Conservation (phyloP, 805 yeast species). For the Spathaspora passalidarum region DNA sequence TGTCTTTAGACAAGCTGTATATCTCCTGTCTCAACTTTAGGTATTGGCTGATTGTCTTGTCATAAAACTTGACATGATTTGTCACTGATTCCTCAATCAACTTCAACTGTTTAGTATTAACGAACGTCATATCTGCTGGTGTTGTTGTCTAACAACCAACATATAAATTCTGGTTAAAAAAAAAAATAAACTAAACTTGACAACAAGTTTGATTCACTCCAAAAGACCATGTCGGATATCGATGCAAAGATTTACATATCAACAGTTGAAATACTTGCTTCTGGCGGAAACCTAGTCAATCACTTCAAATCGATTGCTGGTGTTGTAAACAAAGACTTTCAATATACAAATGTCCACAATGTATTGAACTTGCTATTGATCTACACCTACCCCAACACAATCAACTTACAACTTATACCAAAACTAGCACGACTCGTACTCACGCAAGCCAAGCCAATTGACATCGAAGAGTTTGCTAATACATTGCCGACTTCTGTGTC, state of each 20-base stretch:
- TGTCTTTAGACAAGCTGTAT: constrained; percentile 6
- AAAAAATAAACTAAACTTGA: background rate
- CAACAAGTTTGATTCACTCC: background rate
- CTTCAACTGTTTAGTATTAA: constrained; percentile 28
- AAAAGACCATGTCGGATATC: background rate
- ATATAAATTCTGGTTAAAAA: background rate
- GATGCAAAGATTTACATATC: constrained; percentile 8
- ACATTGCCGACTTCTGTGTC: constrained; percentile 1
- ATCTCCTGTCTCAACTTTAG: constrained; percentile 32
- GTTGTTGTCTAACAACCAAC: background rate
- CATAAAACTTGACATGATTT: constrained; percentile 29
- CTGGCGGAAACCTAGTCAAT: background rate
- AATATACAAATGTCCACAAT: constrained; percentile 7
- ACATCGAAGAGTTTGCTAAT: constrained; percentile 7
- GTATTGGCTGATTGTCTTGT: constrained; percentile 30
- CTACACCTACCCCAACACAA: constrained; percentile 9
- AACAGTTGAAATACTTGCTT: constrained; percentile 2
- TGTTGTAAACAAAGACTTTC: background rate
- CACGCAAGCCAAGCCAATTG: background rate
- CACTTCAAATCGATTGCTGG: background rate
- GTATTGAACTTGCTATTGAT: constrained; percentile 8
- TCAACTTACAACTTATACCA: constrained; percentile 2
- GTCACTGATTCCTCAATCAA: constrained; percentile 29
- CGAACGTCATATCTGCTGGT: constrained; percentile 21
- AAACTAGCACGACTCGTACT: constrained; percentile 1